Percentiles rank a stretch among this genome's conserved stretches.
Conservation (phyloP, 257 asterid species). For the Nyctanthes arbortristis region DNA sequence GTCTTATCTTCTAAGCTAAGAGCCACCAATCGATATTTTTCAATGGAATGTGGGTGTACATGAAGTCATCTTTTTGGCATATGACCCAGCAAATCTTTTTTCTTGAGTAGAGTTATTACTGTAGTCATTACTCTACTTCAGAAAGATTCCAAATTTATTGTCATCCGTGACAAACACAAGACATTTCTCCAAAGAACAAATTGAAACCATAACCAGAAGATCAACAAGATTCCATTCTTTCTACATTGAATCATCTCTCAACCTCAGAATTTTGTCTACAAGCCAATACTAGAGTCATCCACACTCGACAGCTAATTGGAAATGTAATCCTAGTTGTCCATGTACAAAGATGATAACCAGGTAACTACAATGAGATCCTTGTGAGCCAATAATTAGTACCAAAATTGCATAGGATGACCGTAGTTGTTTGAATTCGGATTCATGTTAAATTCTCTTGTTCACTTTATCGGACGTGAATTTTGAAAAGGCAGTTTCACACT, state of each 20-base stretch:
- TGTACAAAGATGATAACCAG: not conserved
- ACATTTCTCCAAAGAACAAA: not conserved
- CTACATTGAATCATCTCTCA: conserved; percentile 8
- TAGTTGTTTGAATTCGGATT: not conserved
- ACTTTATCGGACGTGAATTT: not conserved
- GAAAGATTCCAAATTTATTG: not conserved
- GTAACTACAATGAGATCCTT: not conserved
- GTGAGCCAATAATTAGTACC: conserved; percentile 9
- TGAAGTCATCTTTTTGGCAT: not conserved
- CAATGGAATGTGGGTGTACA: not conserved
- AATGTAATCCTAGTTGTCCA: not conserved
- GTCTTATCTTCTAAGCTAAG: too few relatives aligned
- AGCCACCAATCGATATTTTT: too few relatives aligned
- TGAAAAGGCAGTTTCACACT: not conserved
- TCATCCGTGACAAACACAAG: not conserved
- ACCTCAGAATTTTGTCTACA: conserved; percentile 16
- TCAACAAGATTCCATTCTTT: conserved; percentile 2
- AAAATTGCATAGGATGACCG: not conserved
- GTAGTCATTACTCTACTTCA: conserved; percentile 5
- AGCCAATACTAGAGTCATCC: conserved; percentile 2
- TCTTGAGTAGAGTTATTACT: not conserved
- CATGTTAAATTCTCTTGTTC: not conserved
- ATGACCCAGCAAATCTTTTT: not conserved
- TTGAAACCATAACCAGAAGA: not conserved
- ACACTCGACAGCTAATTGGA: conserved; percentile 5